Percentiles rank a stretch among this genome's conserved stretches.
Evolutionary conservation across 169 alveolate species (phyloP).

Genomic region (Plasmodium vinckei): DNA sequence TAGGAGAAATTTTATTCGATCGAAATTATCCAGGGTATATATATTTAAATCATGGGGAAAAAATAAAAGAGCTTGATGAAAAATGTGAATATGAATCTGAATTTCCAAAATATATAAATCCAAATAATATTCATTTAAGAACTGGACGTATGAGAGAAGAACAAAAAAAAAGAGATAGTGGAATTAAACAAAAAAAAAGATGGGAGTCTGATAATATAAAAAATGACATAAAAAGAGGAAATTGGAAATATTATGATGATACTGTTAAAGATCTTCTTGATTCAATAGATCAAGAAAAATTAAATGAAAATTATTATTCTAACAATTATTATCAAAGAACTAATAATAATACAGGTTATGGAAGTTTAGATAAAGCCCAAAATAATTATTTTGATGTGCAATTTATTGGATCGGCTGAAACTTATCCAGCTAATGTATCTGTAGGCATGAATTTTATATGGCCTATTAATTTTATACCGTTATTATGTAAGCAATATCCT

Average conservation of each 20-base stretch:
- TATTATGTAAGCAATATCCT: constrained; percentile 84
- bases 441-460: constrained; percentile 88
- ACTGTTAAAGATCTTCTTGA: constrained; percentile 73
- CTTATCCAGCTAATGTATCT: constrained; percentile 84
- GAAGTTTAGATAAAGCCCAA: constrained; percentile 79
- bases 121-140: constrained; percentile 81
- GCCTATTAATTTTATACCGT: constrained; percentile 89
- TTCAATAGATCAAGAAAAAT: constrained; percentile 76
- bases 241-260: constrained; percentile 80
- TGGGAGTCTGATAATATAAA: constrained; percentile 81
- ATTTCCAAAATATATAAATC: constrained; percentile 83
- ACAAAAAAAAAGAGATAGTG: constrained; percentile 82
- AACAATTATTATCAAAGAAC: constrained; percentile 79
- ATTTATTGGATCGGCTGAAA: constrained; percentile 88
- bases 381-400: constrained; percentile 89
- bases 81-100: constrained; percentile 60
- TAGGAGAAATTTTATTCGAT: constrained; percentile 61
- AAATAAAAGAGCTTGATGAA: constrained; percentile 53
- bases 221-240: constrained; percentile 88
- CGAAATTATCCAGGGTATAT: constrained; percentile 72
- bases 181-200: constrained; percentile 81
- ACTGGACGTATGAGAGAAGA: constrained; percentile 85
- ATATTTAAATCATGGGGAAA: constrained; percentile 68
- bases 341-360: constrained; percentile 84
- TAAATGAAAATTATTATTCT: constrained; percentile 71